phyloP scores from a whole-genome alignment of 2,329 filamentous ascomycete species.

The Grosmannia clavigera region DNA sequence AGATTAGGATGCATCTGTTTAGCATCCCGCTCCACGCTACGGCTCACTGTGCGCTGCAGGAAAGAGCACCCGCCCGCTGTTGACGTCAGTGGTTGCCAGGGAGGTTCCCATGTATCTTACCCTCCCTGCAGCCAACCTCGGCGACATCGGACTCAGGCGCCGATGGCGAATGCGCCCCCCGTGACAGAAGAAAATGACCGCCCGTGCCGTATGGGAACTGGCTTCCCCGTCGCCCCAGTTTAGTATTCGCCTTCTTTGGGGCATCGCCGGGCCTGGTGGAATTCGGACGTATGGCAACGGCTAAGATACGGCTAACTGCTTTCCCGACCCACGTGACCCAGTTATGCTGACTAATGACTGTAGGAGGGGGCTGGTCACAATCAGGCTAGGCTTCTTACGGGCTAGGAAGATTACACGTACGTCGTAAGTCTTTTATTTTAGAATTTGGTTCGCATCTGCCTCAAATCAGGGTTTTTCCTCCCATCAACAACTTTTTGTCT shows the following conservation, averaged over 20 bases:
- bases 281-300: constrained; percentile 3
- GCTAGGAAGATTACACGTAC: neutral
- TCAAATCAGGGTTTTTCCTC: neutral
- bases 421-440: neutral
- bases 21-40: neutral
- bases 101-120: neutral
- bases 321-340: neutral
- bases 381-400: neutral
- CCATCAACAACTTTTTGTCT: neutral
- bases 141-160: neutral
- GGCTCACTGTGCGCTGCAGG: neutral
- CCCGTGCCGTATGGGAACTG: neutral
- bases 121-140: neutral
- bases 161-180: neutral
- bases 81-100: neutral
- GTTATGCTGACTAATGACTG: neutral
- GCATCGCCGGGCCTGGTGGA: neutral
- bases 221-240: neutral
- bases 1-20: neutral
- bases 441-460: neutral
- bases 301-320: neutral
- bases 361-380: neutral
- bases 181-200: neutral
- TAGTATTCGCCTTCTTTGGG: neutral
- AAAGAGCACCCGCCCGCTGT: neutral